These are phyloP conservation scores for sunflower (Helianthus annuus) DNA, from an alignment of 129 eudicot genomes.

Conservation along the genomic window DNA sequence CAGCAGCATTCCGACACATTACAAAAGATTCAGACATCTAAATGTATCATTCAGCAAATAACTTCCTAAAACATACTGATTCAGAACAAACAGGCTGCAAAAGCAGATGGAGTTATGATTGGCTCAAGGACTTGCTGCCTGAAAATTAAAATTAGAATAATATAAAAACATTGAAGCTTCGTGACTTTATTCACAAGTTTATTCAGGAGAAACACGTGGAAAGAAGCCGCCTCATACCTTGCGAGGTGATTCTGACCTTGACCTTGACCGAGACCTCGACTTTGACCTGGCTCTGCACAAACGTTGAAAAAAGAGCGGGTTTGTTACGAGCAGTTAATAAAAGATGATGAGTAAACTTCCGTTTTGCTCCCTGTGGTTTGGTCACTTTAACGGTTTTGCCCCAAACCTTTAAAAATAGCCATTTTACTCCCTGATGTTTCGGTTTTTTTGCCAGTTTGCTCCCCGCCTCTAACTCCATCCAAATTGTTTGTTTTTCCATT, in stretches of 20 bases:
- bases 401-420: no score
- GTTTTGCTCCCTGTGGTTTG: no score
- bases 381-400: no score
- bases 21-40: background rate
- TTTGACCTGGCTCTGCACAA: slow-evolving; percentile 48
- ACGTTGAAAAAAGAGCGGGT: background rate
- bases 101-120: background rate
- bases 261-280: slow-evolving; percentile 4
- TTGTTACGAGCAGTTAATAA: background rate
- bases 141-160: background rate
- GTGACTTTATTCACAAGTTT: no score
- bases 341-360: no score
- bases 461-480: no score
- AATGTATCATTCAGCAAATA: background rate
- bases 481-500: no score
- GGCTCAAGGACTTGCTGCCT: slow-evolving; percentile 44
- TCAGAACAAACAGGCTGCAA: slow-evolving; percentile 13
- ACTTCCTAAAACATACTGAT: background rate
- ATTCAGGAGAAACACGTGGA: no score
- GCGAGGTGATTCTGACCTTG: slow-evolving; percentile 59
- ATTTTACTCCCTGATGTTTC: no score
- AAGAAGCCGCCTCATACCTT: slow-evolving; percentile 40
- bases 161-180: background rate
- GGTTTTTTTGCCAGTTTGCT: no score
- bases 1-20: slow-evolving; percentile 2